Evolutionary conservation across 768 basidiomycete species (phyloP).

Genomic region (Boletus tomentosulus): DNA sequence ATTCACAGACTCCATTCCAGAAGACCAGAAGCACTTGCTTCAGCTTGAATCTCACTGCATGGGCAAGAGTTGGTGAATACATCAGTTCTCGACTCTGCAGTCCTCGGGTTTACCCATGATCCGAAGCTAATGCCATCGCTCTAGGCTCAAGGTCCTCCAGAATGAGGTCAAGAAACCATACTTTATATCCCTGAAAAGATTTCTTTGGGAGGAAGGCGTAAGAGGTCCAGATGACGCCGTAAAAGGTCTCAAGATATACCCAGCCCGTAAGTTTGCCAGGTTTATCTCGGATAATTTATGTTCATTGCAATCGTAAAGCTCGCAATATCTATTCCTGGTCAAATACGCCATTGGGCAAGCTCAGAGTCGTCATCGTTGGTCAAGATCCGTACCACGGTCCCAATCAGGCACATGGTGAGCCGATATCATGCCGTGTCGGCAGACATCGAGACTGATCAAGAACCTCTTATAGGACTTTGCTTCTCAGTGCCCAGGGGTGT

Average conservation of each 20-base stretch:
- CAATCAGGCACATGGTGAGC: conserved; percentile 80
- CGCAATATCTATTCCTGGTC: conserved; percentile 91
- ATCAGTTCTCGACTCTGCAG: not conserved
- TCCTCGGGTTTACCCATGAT: not conserved
- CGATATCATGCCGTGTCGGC: not conserved
- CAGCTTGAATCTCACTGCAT: conserved; percentile 68
- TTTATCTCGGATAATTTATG: conserved; percentile 27
- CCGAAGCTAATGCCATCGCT: conserved; percentile 7
- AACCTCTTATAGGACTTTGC: conserved; percentile 54
- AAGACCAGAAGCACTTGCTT: conserved; percentile 55
- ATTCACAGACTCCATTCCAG: conserved; percentile 50
- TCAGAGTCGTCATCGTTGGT: conserved; percentile 86
- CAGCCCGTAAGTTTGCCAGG: conserved; percentile 49
- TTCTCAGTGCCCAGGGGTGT: conserved; percentile 89
- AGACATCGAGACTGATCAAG: conserved; percentile 10
- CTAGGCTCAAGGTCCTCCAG: conserved; percentile 69
- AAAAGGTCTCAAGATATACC: conserved; percentile 61
- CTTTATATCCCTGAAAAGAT: conserved; percentile 68
- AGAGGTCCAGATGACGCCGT: conserved; percentile 45
- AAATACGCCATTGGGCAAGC: conserved; percentile 75
- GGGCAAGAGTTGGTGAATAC: conserved; percentile 61
- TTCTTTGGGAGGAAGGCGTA: conserved; percentile 64
- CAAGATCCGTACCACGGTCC: conserved; percentile 85
- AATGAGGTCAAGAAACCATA: conserved; percentile 75
- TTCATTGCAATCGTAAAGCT: conserved; percentile 41